phyloP scores from a whole-genome alignment of 495 filamentous ascomycete genomes.

The Jackrogersella multiformis region DNA sequence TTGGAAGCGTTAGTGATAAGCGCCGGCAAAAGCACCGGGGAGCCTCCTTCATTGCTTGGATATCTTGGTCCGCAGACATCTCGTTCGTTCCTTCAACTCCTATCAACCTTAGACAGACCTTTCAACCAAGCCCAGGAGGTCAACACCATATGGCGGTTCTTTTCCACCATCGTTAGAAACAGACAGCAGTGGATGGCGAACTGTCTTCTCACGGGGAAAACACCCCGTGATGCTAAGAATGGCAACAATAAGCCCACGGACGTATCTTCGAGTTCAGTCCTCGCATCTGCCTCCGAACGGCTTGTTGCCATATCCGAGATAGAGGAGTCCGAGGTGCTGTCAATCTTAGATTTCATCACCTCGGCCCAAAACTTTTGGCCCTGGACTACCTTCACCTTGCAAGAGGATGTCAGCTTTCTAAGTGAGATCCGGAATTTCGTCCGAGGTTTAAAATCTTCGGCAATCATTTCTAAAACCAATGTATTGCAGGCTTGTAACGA shows the following conservation, averaged over 20 bases:
- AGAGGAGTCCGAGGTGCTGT: conserved; percentile 68
- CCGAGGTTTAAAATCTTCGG: conserved; percentile 64
- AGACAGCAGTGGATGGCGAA: conserved; percentile 96
- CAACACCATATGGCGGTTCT: conserved; percentile 80
- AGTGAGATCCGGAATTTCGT: conserved; percentile 73
- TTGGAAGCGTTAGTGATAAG: conserved; percentile 78
- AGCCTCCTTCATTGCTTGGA: conserved; percentile 89
- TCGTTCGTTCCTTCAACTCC: conserved; percentile 80
- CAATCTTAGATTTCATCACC: conserved; percentile 85
- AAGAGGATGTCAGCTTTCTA: conserved; percentile 77
- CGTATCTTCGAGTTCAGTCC: conserved; percentile 66
- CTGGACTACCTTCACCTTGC: conserved; percentile 82
- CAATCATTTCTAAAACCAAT: conserved; percentile 55
- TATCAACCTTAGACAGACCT: conserved; percentile 82
- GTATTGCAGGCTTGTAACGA: conserved; percentile 64
- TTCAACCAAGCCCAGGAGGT: conserved; percentile 68
- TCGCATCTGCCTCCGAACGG: conserved; percentile 77
- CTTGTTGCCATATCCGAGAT: conserved; percentile 73
- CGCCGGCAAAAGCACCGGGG: conserved; percentile 67
- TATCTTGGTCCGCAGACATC: conserved; percentile 84
- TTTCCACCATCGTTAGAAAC: conserved; percentile 86
- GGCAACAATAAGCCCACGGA: conserved; percentile 59
- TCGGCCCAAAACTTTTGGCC: conserved; percentile 91
- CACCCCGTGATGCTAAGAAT: conserved; percentile 76
- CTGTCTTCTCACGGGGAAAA: conserved; percentile 87